A percentile compares a stretch with the other conserved stretches of the same genome.
Conservation (phyloP, 1,284 basidiomycete species). For the Earliella scabrosa region DNA sequence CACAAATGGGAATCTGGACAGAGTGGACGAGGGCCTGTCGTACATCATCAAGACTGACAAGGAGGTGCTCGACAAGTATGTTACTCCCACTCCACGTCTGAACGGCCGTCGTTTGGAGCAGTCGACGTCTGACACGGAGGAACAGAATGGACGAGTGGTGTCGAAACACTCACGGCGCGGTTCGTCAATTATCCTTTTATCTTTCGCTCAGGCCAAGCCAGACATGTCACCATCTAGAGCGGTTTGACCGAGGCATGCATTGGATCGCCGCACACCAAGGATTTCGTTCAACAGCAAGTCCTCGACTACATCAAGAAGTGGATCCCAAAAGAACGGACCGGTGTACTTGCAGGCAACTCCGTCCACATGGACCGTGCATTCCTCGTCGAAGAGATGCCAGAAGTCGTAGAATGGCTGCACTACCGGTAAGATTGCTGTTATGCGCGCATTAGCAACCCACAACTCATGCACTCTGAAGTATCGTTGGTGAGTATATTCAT, state of each 20-base stretch:
- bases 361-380: conserved; percentile 82
- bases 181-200: conserved; percentile 43
- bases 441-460: not conserved
- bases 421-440: conserved; percentile 58
- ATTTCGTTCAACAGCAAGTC: conserved; percentile 60
- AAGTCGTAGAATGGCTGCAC: conserved; percentile 74
- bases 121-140: not conserved
- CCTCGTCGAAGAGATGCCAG: conserved; percentile 76
- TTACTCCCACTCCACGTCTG: not conserved
- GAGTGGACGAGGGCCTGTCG: conserved; percentile 76
- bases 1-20: conserved; percentile 77
- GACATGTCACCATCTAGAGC: conserved; percentile 47
- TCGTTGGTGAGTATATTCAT: conserved; percentile 24
- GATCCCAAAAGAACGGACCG: conserved; percentile 64
- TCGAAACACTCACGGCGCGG: conserved; percentile 69
- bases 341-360: conserved; percentile 80
- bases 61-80: conserved; percentile 60
- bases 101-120: too few species aligned
- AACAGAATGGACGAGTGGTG: conserved; percentile 81
- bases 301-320: conserved; percentile 75
- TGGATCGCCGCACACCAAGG: conserved; percentile 57
- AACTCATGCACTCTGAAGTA: conserved; percentile 12
- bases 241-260: conserved; percentile 75
- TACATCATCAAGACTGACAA: conserved; percentile 75
- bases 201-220: not conserved